These are phyloP conservation scores for Furcasterigmium furcatum DNA, from an alignment of 2,329 filamentous ascomycete genomes.

Conservation along the genomic window DNA sequence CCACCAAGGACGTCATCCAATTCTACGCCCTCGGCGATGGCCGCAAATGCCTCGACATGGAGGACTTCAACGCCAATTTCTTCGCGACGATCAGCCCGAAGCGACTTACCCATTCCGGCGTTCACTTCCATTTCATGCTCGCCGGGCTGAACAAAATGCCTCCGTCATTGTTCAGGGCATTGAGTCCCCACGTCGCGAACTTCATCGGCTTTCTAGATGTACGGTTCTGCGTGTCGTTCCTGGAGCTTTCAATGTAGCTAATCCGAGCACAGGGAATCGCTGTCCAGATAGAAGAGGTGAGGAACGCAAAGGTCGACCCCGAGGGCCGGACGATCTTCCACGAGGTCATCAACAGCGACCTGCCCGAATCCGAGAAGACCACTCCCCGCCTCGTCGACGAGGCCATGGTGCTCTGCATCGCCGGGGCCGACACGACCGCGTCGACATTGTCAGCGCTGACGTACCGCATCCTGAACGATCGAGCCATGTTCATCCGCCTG, in stretches of 20 bases:
- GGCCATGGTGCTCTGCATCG: constrained; percentile 44
- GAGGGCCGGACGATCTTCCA: constrained; percentile 31
- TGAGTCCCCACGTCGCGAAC: too few species aligned
- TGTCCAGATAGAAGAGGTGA: constrained; percentile 22
- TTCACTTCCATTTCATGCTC: constrained; percentile 18
- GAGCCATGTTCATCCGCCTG: constrained; percentile 22
- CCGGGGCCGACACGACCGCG: constrained; percentile 49
- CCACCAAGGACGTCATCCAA: constrained; percentile 1
- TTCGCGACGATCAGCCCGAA: constrained; percentile 16
- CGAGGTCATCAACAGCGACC: constrained; percentile 19
- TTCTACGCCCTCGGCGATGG: constrained; percentile 11
- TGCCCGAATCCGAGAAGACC: constrained; percentile 29
- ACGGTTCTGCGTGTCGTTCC: neutral
- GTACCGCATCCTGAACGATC: constrained; percentile 29
- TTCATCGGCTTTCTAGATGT: neutral
- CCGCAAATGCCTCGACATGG: constrained; percentile 20
- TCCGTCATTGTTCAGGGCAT: too few species aligned
- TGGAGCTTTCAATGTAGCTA: neutral
- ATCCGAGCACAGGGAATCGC: constrained; percentile 20
- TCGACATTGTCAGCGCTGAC: constrained; percentile 28
- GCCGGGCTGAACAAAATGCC: constrained; percentile 12
- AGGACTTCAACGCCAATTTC: constrained; percentile 21
- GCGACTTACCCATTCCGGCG: constrained; percentile 13
- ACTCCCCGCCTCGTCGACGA: constrained; percentile 30
- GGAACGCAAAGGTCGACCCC: constrained; percentile 26